phyloP scores from a whole-genome alignment of 164 flowering plant genomes.

The Magnolia officinalis region DNA sequence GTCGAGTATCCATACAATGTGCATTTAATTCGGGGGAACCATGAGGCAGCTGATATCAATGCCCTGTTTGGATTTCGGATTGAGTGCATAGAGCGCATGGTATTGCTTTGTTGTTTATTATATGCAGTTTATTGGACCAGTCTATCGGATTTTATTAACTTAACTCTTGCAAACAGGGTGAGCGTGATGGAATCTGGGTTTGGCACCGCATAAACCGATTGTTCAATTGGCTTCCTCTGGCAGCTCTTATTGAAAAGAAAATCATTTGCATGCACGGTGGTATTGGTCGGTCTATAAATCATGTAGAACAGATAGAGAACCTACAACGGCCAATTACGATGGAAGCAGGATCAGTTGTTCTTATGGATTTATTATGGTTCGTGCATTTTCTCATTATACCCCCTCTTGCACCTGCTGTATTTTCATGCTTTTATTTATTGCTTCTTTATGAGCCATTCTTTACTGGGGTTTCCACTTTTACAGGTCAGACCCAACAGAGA shows the following conservation, averaged over 20 bases:
- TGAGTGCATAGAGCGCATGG: conserved; percentile 99
- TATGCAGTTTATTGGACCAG: background rate
- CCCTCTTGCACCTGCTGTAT: background rate
- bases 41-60: conserved; percentile 99
- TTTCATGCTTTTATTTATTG: background rate
- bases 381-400: conserved; percentile 17
- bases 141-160: conserved; percentile 5
- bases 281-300: conserved; percentile 98
- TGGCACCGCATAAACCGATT: conserved; percentile 96
- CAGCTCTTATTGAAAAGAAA: conserved; percentile 96
- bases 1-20: conserved; percentile 86
- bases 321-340: conserved; percentile 96
- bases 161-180: conserved; percentile 61
- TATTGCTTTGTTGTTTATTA: conserved; percentile 22
- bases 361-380: conserved; percentile 96
- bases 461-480: conserved; percentile 7
- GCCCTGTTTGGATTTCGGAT: conserved; percentile 98
- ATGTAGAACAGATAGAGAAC: conserved; percentile 90
- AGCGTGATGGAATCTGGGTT: conserved; percentile 97
- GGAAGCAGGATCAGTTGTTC: conserved; percentile 99
- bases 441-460: conserved; percentile 7
- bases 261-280: conserved; percentile 99
- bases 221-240: conserved; percentile 98
- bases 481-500: conserved; percentile 99
- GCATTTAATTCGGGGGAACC: conserved; percentile 98